A percentile compares a stretch with the other conserved stretches of the same genome.
Evolutionary conservation across 805 yeast genomes (phyloP).

Genomic region (Lachancea meyersii): DNA sequence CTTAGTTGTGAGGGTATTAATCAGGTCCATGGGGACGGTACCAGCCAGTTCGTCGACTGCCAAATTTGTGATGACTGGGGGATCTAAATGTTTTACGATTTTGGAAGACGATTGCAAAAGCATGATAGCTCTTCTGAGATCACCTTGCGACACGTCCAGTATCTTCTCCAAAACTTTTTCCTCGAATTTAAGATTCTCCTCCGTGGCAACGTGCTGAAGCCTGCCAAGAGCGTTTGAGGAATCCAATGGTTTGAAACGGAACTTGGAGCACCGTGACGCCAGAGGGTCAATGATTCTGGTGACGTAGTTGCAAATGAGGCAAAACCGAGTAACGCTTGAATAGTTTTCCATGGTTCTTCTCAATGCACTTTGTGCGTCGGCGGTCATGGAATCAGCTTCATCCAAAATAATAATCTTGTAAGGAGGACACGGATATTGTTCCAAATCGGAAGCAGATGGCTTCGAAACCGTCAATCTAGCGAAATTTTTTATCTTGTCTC

Average conservation of each 20-base stretch:
- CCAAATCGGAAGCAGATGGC: conserved; percentile 62
- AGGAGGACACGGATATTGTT: conserved; percentile 90
- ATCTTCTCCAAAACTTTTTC: conserved; percentile 56
- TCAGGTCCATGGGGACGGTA: conserved; percentile 47
- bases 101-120: conserved; percentile 78
- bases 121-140: conserved; percentile 88
- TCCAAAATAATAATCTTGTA: conserved; percentile 87
- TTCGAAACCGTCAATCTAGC: conserved; percentile 81
- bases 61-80: conserved; percentile 36
- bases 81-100: conserved; percentile 32
- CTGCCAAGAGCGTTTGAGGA: conserved; percentile 63
- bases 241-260: conserved; percentile 78
- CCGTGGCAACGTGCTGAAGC: conserved; percentile 50
- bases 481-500: conserved; percentile 79
- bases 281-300: conserved; percentile 95
- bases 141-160: conserved; percentile 75
- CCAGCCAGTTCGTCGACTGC: conserved; percentile 72
- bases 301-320: conserved; percentile 91
- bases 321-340: conserved; percentile 85
- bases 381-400: conserved; percentile 97
- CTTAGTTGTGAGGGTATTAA: conserved; percentile 39
- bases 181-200: conserved; percentile 39
- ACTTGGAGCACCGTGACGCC: conserved; percentile 94
- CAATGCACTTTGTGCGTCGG: conserved; percentile 92
- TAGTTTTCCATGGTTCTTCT: conserved; percentile 92